A percentile compares a stretch with the other conserved stretches of the same genome.
phyloP scores from a whole-genome alignment of 2,329 filamentous ascomycete species.

The Anthostomella pinea region DNA sequence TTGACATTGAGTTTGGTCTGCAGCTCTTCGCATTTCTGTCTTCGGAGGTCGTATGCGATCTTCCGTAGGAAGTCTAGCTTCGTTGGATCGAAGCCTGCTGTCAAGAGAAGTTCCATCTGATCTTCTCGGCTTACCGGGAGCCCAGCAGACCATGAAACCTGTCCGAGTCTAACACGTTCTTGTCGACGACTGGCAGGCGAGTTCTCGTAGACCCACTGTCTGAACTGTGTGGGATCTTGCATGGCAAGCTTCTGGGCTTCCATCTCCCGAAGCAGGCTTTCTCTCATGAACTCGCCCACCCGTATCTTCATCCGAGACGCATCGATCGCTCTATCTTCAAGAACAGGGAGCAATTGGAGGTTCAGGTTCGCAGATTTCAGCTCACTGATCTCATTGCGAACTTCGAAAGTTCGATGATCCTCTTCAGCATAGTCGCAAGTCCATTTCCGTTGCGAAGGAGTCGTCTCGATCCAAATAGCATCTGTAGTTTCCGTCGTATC shows the following conservation, averaged over 20 bases:
- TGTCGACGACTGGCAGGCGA: slow-evolving; percentile 24
- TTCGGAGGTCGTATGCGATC: slow-evolving; percentile 45
- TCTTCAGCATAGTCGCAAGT: slow-evolving; percentile 45
- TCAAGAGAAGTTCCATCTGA: slow-evolving; percentile 52
- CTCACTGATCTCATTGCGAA: slow-evolving; percentile 47
- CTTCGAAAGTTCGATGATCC: slow-evolving; percentile 63
- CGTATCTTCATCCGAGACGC: slow-evolving; percentile 40
- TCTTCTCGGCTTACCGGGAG: slow-evolving; percentile 51
- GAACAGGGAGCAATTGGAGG: slow-evolving; percentile 64
- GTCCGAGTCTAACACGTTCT: slow-evolving; percentile 38
- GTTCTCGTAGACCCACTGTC: slow-evolving; percentile 51
- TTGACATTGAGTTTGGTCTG: slow-evolving; percentile 57
- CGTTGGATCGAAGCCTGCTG: slow-evolving; percentile 56
- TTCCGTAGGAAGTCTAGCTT: slow-evolving; percentile 48
- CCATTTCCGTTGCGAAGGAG: slow-evolving; percentile 69
- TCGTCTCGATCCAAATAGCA: slow-evolving; percentile 63
- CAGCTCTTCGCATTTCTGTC: slow-evolving; percentile 51
- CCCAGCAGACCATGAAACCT: slow-evolving; percentile 45
- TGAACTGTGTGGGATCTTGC: slow-evolving; percentile 46
- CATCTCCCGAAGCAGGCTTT: slow-evolving; percentile 51
- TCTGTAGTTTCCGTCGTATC: slow-evolving; percentile 47
- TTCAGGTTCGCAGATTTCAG: slow-evolving; percentile 58
- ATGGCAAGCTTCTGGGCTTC: slow-evolving; percentile 50
- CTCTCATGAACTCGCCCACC: slow-evolving; percentile 48
- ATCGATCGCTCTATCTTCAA: slow-evolving; percentile 57